Evolutionary conservation across 345 rosid genomes (phyloP).

Genomic region (Populus tremula): DNA sequence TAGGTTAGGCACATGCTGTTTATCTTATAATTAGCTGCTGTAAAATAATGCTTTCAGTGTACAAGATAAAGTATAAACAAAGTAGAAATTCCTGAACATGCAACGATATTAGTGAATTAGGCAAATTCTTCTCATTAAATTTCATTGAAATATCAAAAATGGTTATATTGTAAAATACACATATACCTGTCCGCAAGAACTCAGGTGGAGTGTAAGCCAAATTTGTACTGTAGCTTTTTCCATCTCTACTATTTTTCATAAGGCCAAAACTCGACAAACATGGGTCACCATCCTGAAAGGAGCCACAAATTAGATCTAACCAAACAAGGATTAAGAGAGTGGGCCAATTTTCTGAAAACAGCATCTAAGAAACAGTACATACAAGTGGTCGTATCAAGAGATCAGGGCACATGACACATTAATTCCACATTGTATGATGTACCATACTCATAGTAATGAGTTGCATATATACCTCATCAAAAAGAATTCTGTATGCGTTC

Average conservation of each 20-base stretch:
- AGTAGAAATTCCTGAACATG: not conserved
- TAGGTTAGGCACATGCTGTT: too few relatives aligned
- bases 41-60: too few relatives aligned
- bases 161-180: not conserved
- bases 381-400: too few relatives aligned
- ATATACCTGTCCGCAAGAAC: conserved; percentile 10
- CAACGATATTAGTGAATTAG: not conserved
- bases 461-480: conserved; percentile 1
- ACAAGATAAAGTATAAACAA: too few relatives aligned
- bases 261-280: conserved; percentile 11
- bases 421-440: not conserved
- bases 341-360: too few relatives aligned
- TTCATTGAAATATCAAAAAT: not conserved
- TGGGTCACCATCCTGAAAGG: conserved; percentile 8
- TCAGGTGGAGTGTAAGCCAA: conserved; percentile 15
- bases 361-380: too few relatives aligned
- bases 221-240: conserved; percentile 16
- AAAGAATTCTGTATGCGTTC: conserved; percentile 8
- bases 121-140: not conserved
- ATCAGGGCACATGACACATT: not conserved
- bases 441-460: not conserved
- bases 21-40: too few relatives aligned
- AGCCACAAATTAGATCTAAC: not conserved
- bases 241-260: conserved; percentile 16
- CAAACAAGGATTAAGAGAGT: not conserved